A percentile compares a stretch with the other conserved stretches of the same genome.
phyloP scores from a whole-genome alignment of 2,329 filamentous ascomycete genomes.

The Pseudocercospora musae region DNA sequence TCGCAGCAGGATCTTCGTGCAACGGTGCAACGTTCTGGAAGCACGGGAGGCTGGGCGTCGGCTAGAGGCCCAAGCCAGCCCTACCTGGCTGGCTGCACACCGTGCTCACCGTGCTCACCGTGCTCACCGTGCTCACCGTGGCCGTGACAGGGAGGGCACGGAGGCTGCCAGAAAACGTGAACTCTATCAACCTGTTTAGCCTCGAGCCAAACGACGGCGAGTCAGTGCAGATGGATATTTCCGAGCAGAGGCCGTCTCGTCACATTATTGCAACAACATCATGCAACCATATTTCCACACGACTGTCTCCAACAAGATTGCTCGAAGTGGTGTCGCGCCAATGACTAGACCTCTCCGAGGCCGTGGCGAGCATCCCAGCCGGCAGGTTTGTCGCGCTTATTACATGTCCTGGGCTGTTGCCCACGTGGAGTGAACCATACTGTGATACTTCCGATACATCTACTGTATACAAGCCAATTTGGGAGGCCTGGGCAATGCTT shows the following conservation, averaged over 20 bases:
- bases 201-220: neutral
- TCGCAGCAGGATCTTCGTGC: neutral
- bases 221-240: constrained; percentile 2
- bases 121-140: no score
- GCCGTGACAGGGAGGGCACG: no score
- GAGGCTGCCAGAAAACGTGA: neutral
- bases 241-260: neutral
- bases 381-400: neutral
- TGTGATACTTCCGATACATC: no score
- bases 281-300: neutral
- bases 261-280: neutral
- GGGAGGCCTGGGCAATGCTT: neutral
- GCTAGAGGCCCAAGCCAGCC: neutral
- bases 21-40: neutral
- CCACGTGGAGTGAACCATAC: neutral
- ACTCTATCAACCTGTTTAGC: neutral
- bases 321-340: neutral
- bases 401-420: neutral
- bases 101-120: no score
- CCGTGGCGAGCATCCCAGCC: neutral
- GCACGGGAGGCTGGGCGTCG: constrained; percentile 1
- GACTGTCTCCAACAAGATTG: neutral
- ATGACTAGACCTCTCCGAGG: neutral
- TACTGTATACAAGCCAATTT: constrained; percentile 1
- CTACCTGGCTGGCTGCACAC: neutral